These are phyloP conservation scores for Elaphomyces granulatus DNA, from an alignment of 495 filamentous ascomycete species.

Conservation along the genomic window DNA sequence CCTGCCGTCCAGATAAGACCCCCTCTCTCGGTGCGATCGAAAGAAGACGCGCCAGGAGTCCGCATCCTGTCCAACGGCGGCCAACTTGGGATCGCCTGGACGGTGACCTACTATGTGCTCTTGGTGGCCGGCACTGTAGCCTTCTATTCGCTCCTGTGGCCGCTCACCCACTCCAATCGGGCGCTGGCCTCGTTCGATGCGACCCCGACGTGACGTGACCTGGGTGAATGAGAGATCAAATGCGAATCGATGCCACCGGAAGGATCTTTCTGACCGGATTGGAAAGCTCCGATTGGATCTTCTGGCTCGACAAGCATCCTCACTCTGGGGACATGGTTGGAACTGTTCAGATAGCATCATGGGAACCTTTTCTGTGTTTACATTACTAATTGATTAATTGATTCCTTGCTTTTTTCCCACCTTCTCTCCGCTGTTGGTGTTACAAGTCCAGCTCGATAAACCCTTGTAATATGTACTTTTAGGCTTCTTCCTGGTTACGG, in stretches of 20 bases:
- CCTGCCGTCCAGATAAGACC: conserved; percentile 20
- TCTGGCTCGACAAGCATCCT: not conserved
- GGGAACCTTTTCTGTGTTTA: too few species aligned
- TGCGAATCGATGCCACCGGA: not conserved
- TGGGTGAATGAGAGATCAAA: conserved; percentile 1
- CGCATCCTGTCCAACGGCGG: conserved; percentile 8
- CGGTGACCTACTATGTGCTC: conserved; percentile 60
- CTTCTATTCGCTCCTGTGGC: conserved; percentile 56
- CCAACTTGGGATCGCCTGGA: conserved; percentile 43
- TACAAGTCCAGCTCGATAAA: too few species aligned
- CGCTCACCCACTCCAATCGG: conserved; percentile 47
- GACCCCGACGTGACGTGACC: too few species aligned
- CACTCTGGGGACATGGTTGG: not conserved
- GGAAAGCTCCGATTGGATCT: conserved; percentile 5
- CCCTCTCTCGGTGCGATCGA: conserved; percentile 20
- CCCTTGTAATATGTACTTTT: too few species aligned
- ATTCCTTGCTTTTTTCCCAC: too few species aligned
- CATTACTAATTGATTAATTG: too few species aligned
- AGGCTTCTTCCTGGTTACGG: too few species aligned
- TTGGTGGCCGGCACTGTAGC: conserved; percentile 53
- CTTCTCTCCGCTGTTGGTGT: too few species aligned
- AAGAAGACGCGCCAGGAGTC: conserved; percentile 24
- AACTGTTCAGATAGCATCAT: too few species aligned
- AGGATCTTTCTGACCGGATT: not conserved
- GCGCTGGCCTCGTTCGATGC: conserved; percentile 33